Conservation (phyloP, 192 early-diverging fungal genomes). For the Coemansia sp. region DNA sequence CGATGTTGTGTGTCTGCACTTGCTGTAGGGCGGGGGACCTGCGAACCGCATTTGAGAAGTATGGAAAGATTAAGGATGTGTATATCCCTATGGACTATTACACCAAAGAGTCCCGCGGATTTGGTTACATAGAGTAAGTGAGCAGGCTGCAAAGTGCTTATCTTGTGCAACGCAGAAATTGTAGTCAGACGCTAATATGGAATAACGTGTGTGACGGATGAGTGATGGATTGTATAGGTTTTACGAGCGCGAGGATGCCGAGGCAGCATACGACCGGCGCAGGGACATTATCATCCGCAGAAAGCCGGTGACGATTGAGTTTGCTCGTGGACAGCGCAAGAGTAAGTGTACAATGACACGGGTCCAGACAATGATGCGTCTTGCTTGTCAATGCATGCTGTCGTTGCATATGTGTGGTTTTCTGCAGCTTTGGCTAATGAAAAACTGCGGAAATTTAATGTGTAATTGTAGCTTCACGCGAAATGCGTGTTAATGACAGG, state of each 20-base stretch:
- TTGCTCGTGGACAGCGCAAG: conserved; percentile 56
- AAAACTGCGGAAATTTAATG: neutral
- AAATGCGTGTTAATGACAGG: conserved; percentile 45
- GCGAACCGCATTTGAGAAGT: conserved; percentile 37
- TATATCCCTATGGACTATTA: conserved; percentile 51
- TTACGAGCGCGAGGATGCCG: conserved; percentile 52
- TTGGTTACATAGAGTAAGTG: conserved; percentile 56
- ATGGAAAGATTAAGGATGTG: conserved; percentile 50
- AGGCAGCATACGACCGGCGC: conserved; percentile 48
- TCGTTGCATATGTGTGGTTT: too few species aligned
- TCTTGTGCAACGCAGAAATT: neutral
- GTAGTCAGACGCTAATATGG: too few species aligned
- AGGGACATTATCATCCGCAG: conserved; percentile 28
- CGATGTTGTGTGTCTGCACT: neutral
- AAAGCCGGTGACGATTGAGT: conserved; percentile 45
- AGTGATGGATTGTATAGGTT: conserved; percentile 25
- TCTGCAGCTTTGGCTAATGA: neutral
- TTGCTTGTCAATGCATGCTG: too few species aligned
- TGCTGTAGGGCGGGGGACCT: conserved; percentile 38
- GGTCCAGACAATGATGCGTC: neutral
- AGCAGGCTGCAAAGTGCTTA: neutral
- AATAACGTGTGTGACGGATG: neutral
- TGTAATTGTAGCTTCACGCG: conserved; percentile 42
- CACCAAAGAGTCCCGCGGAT: conserved; percentile 51
- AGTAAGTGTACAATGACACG: conserved; percentile 26